Evolutionary conservation across 305 asterid genomes (phyloP), one percentile per base, ranked within the genome.

Genomic region (Euphrasia arctica): DNA sequence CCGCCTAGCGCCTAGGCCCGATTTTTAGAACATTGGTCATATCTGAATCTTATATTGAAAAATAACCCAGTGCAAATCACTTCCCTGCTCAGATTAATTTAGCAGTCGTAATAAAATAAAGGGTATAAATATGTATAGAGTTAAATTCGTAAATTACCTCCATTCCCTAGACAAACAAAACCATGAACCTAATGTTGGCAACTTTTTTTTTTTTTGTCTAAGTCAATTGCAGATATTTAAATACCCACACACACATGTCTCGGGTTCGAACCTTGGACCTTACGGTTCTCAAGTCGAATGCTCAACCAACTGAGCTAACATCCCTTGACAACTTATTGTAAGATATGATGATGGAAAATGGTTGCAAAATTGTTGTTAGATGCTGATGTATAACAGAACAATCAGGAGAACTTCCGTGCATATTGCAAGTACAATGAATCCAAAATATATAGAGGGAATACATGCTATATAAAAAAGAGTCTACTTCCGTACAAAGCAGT

Each of bases 1-100:
- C n/a, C n/a, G n/a, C n/a, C n/a, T n/a, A n/a, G n/a, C n/a, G n/a
- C n/a, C n/a, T n/a, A n/a, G n/a, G n/a, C n/a, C n/a, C n/a, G n/a
- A n/a, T n/a, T n/a, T n/a, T n/a, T n/a, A n/a, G n/a, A n/a, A n/a
- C n/a, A n/a, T n/a, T n/a, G n/a, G 55, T 28, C 13, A 14, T 48
- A 7, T 41, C 56, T 22, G 13, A 62, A 58, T 67, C 65, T 52
- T 47, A 59, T 22, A 18, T 13, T 11, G 10, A 12, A 29, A 64
- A 48, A 63, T 15, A 34, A 13, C 39, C 28, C 34, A 41, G 4
- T 28, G 31, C 54, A 43, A 43, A 9, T 47, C 49, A 13, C 65
- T 54, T 75, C 55, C 57, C 54, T 66, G 52, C 50, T 62, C 59
- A 10, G 13, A 48, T 61, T 39, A 22, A 45, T 69, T 55, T 31